Evolutionary conservation across 2,329 filamentous ascomycete species (phyloP).

Genomic region (Corinectria fuckeliana): DNA sequence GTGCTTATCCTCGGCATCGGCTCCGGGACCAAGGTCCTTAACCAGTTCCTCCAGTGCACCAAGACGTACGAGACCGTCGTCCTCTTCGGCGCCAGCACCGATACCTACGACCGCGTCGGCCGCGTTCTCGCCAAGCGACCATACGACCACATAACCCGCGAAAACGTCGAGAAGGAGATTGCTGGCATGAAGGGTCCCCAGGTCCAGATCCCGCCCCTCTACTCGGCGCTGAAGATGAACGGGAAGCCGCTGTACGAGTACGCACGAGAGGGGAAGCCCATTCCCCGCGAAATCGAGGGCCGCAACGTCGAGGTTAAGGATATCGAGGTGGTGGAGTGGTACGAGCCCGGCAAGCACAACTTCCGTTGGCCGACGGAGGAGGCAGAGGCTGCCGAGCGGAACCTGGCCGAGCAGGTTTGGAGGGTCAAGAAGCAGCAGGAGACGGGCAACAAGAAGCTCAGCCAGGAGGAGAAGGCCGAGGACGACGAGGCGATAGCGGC

Average conservation of each 20-base stretch:
- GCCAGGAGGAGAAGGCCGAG: conserved; percentile 60
- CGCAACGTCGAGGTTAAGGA: conserved; percentile 79
- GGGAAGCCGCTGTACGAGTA: conserved; percentile 97
- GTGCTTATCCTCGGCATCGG: conserved; percentile 90
- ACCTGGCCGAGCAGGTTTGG: conserved; percentile 76
- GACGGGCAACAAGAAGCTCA: conserved; percentile 55
- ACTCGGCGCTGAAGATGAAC: conserved; percentile 90
- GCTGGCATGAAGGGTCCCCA: conserved; percentile 79
- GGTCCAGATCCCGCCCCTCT: conserved; percentile 90
- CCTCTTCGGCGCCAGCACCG: conserved; percentile 89
- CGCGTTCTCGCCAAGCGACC: conserved; percentile 78
- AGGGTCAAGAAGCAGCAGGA: conserved; percentile 65
- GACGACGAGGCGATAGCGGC: conserved; percentile 62
- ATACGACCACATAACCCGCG: conserved; percentile 82
- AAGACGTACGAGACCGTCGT: conserved; percentile 93
- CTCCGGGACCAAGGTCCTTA: conserved; percentile 82
- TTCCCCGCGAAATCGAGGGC: conserved; percentile 84
- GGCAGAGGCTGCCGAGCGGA: conserved; percentile 76
- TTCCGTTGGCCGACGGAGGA: conserved; percentile 83
- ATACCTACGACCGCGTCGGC: conserved; percentile 88
- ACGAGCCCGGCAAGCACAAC: conserved; percentile 79
- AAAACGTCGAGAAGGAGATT: conserved; percentile 78
- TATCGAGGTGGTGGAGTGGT: conserved; percentile 84
- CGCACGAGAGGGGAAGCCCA: conserved; percentile 84
- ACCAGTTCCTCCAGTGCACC: conserved; percentile 82